Conservation (phyloP, 768 basidiomycete species). For the Lentinula raphanica region DNA sequence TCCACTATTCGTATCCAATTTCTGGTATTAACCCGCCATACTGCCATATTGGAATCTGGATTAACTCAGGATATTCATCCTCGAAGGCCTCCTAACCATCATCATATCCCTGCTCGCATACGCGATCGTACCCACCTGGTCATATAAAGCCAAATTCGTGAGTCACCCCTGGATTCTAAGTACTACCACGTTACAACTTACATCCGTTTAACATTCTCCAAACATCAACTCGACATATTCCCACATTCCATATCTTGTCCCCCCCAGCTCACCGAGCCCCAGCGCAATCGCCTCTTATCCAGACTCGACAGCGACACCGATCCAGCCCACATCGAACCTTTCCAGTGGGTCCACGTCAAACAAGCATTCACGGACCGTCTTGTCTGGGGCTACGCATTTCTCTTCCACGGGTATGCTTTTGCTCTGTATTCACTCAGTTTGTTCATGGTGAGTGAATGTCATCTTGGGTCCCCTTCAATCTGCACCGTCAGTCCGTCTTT, state of each 20-base stretch:
- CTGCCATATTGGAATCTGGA: constrained; percentile 18
- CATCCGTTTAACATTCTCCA: no score
- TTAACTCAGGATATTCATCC: constrained; percentile 47
- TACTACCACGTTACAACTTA: no score
- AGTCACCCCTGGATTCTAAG: no score
- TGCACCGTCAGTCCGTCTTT: no score
- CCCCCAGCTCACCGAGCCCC: constrained; percentile 30
- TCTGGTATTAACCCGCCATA: neutral
- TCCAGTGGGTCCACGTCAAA: constrained; percentile 52
- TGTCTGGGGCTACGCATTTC: constrained; percentile 54
- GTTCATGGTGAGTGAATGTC: constrained; percentile 39
- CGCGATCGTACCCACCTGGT: constrained; percentile 32
- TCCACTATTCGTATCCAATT: neutral
- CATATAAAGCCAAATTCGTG: constrained; percentile 19
- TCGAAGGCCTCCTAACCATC: constrained; percentile 51
- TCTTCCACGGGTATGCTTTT: constrained; percentile 61
- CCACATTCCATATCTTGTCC: no score
- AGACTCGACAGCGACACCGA: constrained; percentile 51
- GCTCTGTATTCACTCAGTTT: constrained; percentile 54
- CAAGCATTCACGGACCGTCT: constrained; percentile 55
- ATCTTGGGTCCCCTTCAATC: neutral
- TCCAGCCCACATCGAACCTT: constrained; percentile 45
- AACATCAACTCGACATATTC: no score
- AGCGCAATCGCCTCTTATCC: constrained; percentile 43
- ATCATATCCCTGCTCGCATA: constrained; percentile 31